Base-by-base conservation (phyloP, 306 rosid genomes). In the Citrullus colocynthis region DNA sequence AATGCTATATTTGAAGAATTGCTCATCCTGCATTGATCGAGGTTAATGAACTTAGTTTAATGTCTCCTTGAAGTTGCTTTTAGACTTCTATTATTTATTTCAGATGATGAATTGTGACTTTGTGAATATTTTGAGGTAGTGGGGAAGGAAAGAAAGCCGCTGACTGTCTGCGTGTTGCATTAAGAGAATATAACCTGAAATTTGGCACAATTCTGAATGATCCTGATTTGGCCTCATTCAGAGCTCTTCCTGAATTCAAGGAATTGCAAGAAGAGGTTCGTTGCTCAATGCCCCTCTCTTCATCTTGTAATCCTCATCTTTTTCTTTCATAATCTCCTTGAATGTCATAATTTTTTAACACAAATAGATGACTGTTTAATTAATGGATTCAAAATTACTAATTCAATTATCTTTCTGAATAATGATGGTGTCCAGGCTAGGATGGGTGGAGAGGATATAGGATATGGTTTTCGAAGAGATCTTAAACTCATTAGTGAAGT, bases 401-500 rank as follows among this genome's bases (percentile, higher is more conserved):
- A 13, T 70, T 44, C 30, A 2, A 44, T 21, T 42, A 21, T 69
- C 3, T 42, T 44, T 69, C 75, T 21, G 9, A 41, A 44, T 56
- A 77, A 49, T 78, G n/a, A 17, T 49, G 44, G n/a, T 48, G n/a
- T 51, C 55, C 93, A 95, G 99, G 99, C 99, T 77, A 90, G 88
- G 85, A 74, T 88, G 45, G 99, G 99, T 24, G 99, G 99, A 78
- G 97, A 92, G 85, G 99, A 95, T 83, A 83, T 95, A 84, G 99
- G 99, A 80, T 89, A 85, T 49, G 12, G 99, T 84, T 95, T 92
- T 80, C 92, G 97, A 48, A 91, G 99, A 92, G 99, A 95, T 88
- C 90, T 95, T 73, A 95, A 92, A 87, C 99, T 95, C 83, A 95
- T 95, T 65, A 89, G 99, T 82, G 99, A 92, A 90, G 99, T 95